phyloP scores from a whole-genome alignment of 2,329 filamentous ascomycete species.

The Microcyclosporella mali region DNA sequence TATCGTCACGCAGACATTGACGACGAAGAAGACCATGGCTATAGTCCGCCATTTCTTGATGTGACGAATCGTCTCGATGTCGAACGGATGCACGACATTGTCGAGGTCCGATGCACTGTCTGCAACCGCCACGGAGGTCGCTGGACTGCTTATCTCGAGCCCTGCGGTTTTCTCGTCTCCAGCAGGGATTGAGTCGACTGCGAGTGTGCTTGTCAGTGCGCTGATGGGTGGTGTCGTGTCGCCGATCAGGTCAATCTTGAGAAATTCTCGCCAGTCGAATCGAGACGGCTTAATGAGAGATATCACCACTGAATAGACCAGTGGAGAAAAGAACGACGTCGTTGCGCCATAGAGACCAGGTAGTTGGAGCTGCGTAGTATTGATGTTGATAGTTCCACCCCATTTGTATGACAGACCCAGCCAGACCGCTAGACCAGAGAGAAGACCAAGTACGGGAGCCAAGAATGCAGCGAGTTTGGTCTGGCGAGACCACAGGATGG shows the following conservation, averaged over 20 bases:
- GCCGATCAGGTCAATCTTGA: conserved; percentile 43
- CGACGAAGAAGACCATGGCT: conserved; percentile 37
- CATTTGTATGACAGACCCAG: conserved; percentile 35
- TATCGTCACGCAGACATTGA: conserved; percentile 43
- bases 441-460: conserved; percentile 41
- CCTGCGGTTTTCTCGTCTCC: conserved; percentile 5
- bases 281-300: conserved; percentile 29
- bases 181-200: background rate
- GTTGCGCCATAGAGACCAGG: conserved; percentile 43
- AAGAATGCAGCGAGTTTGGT: conserved; percentile 41
- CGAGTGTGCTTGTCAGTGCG: background rate
- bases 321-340: conserved; percentile 43
- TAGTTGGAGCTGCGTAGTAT: conserved; percentile 36
- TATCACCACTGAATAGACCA: conserved; percentile 42
- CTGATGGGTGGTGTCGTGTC: conserved; percentile 25
- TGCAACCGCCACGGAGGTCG: background rate
- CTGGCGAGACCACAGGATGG: conserved; percentile 43
- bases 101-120: conserved; percentile 1
- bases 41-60: conserved; percentile 26
- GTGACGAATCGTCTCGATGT: conserved; percentile 23
- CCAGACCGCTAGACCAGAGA: conserved; percentile 40
- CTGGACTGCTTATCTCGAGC: background rate
- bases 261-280: conserved; percentile 43
- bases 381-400: conserved; percentile 38
- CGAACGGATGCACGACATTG: conserved; percentile 41